Base-by-base conservation (phyloP, 139 green algal genomes). In the Yamagishiella unicocca region DNA sequence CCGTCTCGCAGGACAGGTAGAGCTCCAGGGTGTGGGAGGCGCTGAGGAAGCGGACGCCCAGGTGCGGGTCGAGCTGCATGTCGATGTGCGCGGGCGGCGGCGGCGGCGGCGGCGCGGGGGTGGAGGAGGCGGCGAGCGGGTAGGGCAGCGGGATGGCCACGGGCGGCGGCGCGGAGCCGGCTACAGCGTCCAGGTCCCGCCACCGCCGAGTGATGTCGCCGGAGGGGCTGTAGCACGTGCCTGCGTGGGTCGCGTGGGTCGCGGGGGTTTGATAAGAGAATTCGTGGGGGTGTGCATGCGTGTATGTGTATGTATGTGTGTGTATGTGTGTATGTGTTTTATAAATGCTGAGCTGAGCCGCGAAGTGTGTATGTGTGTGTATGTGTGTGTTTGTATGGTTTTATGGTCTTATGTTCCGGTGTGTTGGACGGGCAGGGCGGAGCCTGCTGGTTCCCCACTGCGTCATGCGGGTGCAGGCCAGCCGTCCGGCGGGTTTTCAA, bases 121-220 rank as follows among this genome's bases (percentile, higher is more conserved):
- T 2, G 21, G 64, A 61, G 17, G 37, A 22, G 33, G 42, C 38
- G 37, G 42, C 25, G 0, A 67, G 45, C 21, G 72, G 31, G 14
- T n/a, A 33, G 33, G 83, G 54, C 40, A 82, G 35, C 70, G 54
- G 19, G 3, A 81, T 54, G 68, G 54, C 54, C 2, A 78, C 40
- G 17, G 29, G 53, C 29, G 22, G n/a, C 27, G 38, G 33, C 53
- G 73, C 22, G 14, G 38, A 31, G 25, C 33, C 53, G 42, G 31
- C 54, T 40, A 25, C n/a, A 14, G 50, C 72, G 27, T 76, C 72
- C 29, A 27, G 54, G 33, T 84, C 84, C 1, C 68, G 72, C 75
- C 85, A 89, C n/a, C 80, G 79, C 14, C 72, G 46, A 6, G 80
- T 68, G 42, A 89, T 82, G 19, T 85, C 85, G 14, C 85, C 85